Evolutionary conservation across 2,329 filamentous ascomycete genomes (phyloP).

Genomic region (Trichophyton equinum): DNA sequence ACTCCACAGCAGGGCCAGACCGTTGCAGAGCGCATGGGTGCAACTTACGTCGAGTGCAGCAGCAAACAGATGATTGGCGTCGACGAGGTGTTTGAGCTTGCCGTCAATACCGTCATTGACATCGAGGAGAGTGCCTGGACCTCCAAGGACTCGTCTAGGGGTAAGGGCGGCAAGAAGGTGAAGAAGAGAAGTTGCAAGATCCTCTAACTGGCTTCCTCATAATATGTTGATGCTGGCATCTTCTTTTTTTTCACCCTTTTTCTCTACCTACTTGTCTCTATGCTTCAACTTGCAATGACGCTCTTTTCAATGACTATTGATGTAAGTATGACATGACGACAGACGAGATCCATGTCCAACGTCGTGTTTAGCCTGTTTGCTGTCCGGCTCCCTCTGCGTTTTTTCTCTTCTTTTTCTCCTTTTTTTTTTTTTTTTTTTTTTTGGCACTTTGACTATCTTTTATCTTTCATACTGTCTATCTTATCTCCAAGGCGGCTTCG

Average conservation of each 20-base stretch:
- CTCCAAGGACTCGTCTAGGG: conserved; percentile 31
- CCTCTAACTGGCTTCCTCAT: conserved; percentile 42
- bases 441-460: background rate
- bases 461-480: conserved; percentile 7
- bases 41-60: conserved; percentile 94
- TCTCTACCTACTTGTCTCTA: background rate
- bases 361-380: background rate
- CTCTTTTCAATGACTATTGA: conserved; percentile 2
- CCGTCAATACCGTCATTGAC: conserved; percentile 78
- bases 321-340: conserved; percentile 1
- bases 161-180: conserved; percentile 47
- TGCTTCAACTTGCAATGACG: conserved; percentile 1
- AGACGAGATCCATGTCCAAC: conserved; percentile 3
- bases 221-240: conserved; percentile 1
- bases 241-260: background rate
- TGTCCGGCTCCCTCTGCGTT: background rate
- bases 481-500: background rate
- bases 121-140: conserved; percentile 52
- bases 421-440: background rate
- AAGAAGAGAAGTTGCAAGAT: conserved; percentile 77
- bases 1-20: conserved; percentile 78
- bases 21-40: conserved; percentile 87
- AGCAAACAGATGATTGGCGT: conserved; percentile 95
- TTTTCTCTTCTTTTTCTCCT: too few species aligned
- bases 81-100: conserved; percentile 88